Conservation (phyloP, 257 asterid species). For the Solanum paucissectum region DNA sequence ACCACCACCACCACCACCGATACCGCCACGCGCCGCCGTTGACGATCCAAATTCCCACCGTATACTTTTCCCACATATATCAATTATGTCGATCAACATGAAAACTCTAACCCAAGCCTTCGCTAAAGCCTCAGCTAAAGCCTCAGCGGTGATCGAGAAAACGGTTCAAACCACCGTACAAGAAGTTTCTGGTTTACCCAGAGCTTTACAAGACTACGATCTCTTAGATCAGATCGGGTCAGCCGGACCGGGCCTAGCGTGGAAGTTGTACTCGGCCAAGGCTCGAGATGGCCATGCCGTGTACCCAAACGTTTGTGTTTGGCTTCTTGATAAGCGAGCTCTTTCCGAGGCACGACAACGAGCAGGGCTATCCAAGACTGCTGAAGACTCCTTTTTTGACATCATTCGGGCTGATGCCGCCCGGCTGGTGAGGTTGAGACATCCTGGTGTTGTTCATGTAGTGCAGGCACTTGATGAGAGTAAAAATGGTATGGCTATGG, state of each 20-base stretch:
- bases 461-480: conserved; percentile 94
- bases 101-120: conserved; percentile 86
- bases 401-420: conserved; percentile 84
- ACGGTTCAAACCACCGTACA: conserved; percentile 95
- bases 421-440: conserved; percentile 89
- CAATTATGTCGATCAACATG: conserved; percentile 81
- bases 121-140: conserved; percentile 96
- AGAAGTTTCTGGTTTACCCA: conserved; percentile 89
- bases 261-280: conserved; percentile 88
- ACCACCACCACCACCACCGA: background rate
- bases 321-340: conserved; percentile 83
- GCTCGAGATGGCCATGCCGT: conserved; percentile 66
- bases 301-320: conserved; percentile 82
- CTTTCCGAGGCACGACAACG: conserved; percentile 77
- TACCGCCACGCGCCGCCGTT: background rate
- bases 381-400: conserved; percentile 82
- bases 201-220: conserved; percentile 76
- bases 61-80: background rate
- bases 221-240: conserved; percentile 89
- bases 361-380: conserved; percentile 79
- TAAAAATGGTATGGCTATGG: conserved; percentile 91
- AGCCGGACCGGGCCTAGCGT: conserved; percentile 84
- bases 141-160: conserved; percentile 93
- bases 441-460: conserved; percentile 97
- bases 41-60: background rate